phyloP scores from a whole-genome alignment of 2,329 filamentous ascomycete species.

The Aspergillus proliferans region DNA sequence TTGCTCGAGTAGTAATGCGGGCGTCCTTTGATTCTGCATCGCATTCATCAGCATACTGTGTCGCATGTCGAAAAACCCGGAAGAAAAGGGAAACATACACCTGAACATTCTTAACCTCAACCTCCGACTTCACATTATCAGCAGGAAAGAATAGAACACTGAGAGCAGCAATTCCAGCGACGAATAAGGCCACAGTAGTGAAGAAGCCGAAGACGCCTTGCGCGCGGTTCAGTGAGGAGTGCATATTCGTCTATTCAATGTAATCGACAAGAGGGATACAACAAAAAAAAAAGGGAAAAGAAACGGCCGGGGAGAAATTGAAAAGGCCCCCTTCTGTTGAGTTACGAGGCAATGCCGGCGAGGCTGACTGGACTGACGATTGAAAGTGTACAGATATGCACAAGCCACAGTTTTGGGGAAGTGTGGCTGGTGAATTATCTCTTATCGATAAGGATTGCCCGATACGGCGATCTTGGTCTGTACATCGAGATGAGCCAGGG shows the following conservation, averaged over 20 bases:
- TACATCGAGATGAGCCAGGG: no score
- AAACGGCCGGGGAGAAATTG: background rate
- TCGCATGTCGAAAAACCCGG: background rate
- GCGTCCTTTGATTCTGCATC: constrained; percentile 68
- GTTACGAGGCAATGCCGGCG: background rate
- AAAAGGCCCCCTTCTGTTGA: background rate
- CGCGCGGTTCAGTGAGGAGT: constrained; percentile 74
- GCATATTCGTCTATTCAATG: constrained; percentile 56
- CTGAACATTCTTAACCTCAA: constrained; percentile 60
- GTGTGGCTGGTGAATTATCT: background rate
- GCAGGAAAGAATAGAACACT: constrained; percentile 62
- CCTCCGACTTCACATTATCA: constrained; percentile 48
- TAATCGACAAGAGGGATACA: background rate
- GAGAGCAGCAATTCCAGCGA: constrained; percentile 72
- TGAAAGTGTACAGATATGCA: background rate
- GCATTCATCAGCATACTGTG: background rate
- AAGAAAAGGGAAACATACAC: constrained; percentile 55
- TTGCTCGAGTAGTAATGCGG: constrained; percentile 94
- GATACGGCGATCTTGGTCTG: background rate
- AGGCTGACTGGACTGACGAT: background rate
- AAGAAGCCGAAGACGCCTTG: constrained; percentile 98
- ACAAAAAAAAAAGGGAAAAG: background rate
- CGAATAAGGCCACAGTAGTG: constrained; percentile 80
- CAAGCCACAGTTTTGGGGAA: background rate
- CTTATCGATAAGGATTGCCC: constrained; percentile 13